Evolutionary conservation across 192 early-diverging fungal genomes (phyloP).

Genomic region (Spizellomyces punctatus): DNA sequence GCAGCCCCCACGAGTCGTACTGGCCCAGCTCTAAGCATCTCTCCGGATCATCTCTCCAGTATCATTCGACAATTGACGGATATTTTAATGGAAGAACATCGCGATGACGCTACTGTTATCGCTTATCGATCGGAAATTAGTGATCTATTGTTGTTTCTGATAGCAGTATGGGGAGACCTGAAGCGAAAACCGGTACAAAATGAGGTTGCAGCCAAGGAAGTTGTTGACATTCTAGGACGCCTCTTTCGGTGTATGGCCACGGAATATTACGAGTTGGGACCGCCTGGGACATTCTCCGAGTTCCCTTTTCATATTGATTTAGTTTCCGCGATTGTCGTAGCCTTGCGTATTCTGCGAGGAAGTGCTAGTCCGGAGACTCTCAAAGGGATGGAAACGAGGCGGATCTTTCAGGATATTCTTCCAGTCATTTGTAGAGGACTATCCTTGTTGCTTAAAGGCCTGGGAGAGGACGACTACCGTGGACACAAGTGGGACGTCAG

Average conservation of each 20-base stretch:
- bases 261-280: constrained; percentile 18
- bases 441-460: constrained; percentile 7
- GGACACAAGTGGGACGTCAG: background rate
- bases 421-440: constrained; percentile 20
- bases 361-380: background rate
- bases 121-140: constrained; percentile 29
- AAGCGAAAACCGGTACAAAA: background rate
- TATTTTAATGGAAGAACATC: constrained; percentile 2
- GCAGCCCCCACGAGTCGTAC: background rate
- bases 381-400: background rate
- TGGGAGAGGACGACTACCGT: background rate
- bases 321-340: constrained; percentile 9
- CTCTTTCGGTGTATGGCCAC: constrained; percentile 19
- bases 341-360: constrained; percentile 4
- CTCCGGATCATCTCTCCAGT: background rate
- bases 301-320: constrained; percentile 29
- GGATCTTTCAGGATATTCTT: constrained; percentile 16
- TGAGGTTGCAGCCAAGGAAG: background rate
- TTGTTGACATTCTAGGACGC: background rate
- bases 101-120: constrained; percentile 10
- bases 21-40: background rate
- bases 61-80: constrained; percentile 9
- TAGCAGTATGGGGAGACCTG: constrained; percentile 19
- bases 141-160: constrained; percentile 18
- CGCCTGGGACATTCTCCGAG: constrained; percentile 27